Conservation (phyloP, 1,139 yeast genomes). For the Suhomyces maxii region DNA sequence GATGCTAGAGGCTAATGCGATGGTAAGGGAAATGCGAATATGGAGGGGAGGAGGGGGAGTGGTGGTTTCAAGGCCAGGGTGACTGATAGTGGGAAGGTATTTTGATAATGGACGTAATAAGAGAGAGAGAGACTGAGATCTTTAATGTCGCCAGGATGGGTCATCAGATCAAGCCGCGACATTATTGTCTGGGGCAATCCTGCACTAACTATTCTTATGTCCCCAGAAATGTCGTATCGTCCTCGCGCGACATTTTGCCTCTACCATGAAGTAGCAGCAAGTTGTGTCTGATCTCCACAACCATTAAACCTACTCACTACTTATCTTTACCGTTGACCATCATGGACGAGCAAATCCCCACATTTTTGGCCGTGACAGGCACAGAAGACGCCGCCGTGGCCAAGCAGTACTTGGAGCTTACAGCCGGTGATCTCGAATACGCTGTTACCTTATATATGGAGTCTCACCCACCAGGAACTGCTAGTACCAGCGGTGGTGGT, state of each 20-base stretch:
- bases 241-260: neutral
- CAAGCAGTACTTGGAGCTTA: slow-evolving; percentile 72
- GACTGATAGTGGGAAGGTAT: neutral
- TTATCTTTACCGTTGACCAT: neutral
- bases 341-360: slow-evolving; percentile 60
- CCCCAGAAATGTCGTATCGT: neutral
- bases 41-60: neutral
- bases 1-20: slow-evolving; percentile 2
- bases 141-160: slow-evolving; percentile 5
- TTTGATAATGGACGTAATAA: neutral
- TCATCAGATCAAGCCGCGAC: slow-evolving; percentile 6
- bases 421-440: slow-evolving; percentile 75
- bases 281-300: neutral
- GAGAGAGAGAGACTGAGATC: neutral
- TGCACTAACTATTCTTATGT: no score
- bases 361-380: slow-evolving; percentile 85
- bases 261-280: no score
- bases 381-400: slow-evolving; percentile 70
- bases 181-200: neutral
- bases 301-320: no score
- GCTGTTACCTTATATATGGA: slow-evolving; percentile 89
- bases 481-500: slow-evolving; percentile 3
- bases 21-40: neutral
- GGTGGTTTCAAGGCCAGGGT: neutral
- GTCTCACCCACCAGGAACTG: slow-evolving; percentile 28